These are phyloP conservation scores for Albugo candida DNA, from an alignment of 352 stramenopile genomes.

Conservation along the genomic window DNA sequence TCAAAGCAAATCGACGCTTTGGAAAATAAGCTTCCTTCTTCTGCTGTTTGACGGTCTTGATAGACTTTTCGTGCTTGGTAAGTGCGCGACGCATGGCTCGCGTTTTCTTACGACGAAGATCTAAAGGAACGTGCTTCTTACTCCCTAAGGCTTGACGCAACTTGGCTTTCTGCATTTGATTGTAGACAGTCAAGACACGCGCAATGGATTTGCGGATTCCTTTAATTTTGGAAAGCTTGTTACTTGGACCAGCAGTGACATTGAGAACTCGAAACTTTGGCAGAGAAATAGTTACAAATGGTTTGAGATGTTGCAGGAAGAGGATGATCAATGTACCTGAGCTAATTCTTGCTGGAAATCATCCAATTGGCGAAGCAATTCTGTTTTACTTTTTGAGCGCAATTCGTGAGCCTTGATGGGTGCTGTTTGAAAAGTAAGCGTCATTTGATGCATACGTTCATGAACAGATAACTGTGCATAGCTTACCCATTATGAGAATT, in stretches of 20 bases:
- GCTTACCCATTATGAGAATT: too few relatives aligned
- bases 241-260: constrained; percentile 95
- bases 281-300: neutral
- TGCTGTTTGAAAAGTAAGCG: too few relatives aligned
- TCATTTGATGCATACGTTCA: too few relatives aligned
- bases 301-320: neutral
- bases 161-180: constrained; percentile 97
- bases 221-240: constrained; percentile 99
- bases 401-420: constrained; percentile 96
- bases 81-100: constrained; percentile 93
- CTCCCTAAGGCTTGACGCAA: constrained; percentile 86
- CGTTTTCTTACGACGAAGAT: constrained; percentile 98
- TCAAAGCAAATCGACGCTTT: constrained; percentile 92
- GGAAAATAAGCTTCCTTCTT: constrained; percentile 96
- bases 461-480: too few relatives aligned
- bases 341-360: constrained; percentile 97
- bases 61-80: constrained; percentile 85
- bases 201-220: constrained; percentile 98
- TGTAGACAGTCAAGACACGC: constrained; percentile 98
- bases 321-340: constrained; percentile 16
- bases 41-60: constrained; percentile 87
- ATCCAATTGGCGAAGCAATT: constrained; percentile 95
- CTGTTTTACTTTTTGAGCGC: constrained; percentile 92
- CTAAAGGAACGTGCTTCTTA: constrained; percentile 95
- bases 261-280: constrained; percentile 93